These are phyloP conservation scores for Paspalum notatum DNA, from an alignment of 176 grass and related monocot species.

Conservation along the genomic window DNA sequence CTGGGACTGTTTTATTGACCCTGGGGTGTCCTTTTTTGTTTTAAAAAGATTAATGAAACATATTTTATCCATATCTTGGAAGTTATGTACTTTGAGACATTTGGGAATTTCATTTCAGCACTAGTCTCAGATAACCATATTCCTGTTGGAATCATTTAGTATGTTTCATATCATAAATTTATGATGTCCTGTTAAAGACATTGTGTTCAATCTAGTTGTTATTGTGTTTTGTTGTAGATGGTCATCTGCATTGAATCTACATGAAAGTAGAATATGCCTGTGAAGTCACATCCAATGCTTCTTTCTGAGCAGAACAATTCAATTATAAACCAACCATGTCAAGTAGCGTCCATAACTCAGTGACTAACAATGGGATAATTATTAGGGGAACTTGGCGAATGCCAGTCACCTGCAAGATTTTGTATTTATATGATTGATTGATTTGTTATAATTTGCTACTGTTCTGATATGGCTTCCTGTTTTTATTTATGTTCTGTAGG, in stretches of 20 bases:
- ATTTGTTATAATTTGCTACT: background rate
- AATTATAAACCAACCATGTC: background rate
- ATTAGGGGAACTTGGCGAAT: background rate
- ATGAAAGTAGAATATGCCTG: slow-evolving; percentile 12
- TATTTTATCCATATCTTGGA: too few species aligned
- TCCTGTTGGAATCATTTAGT: background rate
- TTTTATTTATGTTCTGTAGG: slow-evolving; percentile 52
- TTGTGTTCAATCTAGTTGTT: background rate
- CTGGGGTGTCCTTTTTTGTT: too few species aligned
- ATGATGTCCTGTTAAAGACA: background rate
- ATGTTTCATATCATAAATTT: background rate
- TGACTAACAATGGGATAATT: background rate
- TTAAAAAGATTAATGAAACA: too few species aligned
- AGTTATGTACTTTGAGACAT: background rate
- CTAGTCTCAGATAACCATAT: background rate
- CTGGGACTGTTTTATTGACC: too few species aligned
- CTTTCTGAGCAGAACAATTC: background rate
- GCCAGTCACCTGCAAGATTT: background rate
- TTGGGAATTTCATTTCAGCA: background rate
- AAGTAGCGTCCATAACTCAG: background rate
- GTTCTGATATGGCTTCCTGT: slow-evolving; percentile 18
- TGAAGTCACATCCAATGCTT: background rate
- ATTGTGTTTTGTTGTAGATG: background rate
- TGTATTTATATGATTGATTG: background rate
- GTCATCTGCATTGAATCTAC: background rate